Evolutionary conservation across 2,329 filamentous ascomycete genomes (phyloP).

Genomic region (Aspergillus nomiae): DNA sequence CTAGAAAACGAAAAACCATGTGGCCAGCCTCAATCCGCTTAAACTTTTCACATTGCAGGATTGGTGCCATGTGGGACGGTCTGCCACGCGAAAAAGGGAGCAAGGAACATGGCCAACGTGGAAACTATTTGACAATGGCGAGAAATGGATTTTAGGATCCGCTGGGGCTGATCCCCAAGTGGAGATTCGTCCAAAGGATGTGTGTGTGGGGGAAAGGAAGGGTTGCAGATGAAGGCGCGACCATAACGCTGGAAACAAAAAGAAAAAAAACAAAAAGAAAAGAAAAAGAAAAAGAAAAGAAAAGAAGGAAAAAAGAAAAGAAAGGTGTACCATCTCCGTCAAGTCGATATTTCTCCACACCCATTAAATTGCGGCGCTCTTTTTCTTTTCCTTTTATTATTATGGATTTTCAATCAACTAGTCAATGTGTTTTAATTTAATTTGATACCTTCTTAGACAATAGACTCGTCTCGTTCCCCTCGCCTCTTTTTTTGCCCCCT

Average conservation of each 20-base stretch:
- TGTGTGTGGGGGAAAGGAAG: neutral
- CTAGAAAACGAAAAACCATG: neutral
- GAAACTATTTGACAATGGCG: slow-evolving; percentile 2
- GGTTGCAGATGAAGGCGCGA: no score
- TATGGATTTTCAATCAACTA: neutral
- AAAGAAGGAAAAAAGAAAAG: no score
- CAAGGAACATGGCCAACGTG: slow-evolving; percentile 1
- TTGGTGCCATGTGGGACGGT: neutral
- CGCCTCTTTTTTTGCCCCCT: no score
- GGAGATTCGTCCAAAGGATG: neutral
- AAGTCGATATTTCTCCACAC: neutral
- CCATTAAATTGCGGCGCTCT: neutral
- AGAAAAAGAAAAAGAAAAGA: neutral
- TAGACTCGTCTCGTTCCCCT: no score
- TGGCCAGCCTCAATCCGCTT: neutral
- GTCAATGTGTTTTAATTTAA: no score
- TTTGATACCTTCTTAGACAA: no score
- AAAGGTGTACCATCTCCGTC: neutral
- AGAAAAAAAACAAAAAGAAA: neutral
- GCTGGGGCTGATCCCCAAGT: neutral
- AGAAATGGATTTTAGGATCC: neutral
- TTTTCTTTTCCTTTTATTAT: neutral
- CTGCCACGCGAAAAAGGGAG: neutral
- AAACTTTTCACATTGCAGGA: neutral
- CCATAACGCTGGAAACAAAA: neutral